Percentiles rank a stretch among this genome's conserved stretches.
phyloP scores from a whole-genome alignment of 495 filamentous ascomycete species.

The Talaromyces nanjingensis region DNA sequence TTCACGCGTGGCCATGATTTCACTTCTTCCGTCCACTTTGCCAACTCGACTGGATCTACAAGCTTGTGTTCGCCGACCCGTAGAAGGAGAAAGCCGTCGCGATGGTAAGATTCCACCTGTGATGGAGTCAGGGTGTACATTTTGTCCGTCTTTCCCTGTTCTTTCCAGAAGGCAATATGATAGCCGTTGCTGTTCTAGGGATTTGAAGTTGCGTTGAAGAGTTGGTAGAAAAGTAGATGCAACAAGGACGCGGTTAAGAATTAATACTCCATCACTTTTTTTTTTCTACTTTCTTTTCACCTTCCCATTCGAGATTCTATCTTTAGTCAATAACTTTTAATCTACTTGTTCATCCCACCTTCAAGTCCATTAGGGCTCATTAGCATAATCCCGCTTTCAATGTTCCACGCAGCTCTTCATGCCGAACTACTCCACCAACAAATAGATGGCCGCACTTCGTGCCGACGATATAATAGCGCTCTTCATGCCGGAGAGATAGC shows the following conservation, averaged over 20 bases:
- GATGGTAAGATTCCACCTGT: constrained; percentile 27
- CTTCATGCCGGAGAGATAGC: background rate
- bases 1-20: constrained; percentile 29
- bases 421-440: constrained; percentile 7
- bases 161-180: background rate
- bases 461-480: background rate
- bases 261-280: background rate
- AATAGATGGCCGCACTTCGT: background rate
- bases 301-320: background rate
- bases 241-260: background rate
- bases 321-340: background rate
- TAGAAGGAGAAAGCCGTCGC: constrained; percentile 32
- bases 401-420: constrained; percentile 12
- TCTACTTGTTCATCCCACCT: background rate
- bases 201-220: background rate
- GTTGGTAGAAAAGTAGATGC: background rate
- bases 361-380: background rate
- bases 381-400: background rate
- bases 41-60: constrained; percentile 21
- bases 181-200: background rate
- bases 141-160: background rate
- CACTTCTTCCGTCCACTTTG: constrained; percentile 34
- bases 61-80: constrained; percentile 22
- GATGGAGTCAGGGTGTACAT: constrained; percentile 19
- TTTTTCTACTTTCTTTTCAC: background rate